Conservation (phyloP, 2,329 filamentous ascomycete species). For the Stemphylium beticola region DNA sequence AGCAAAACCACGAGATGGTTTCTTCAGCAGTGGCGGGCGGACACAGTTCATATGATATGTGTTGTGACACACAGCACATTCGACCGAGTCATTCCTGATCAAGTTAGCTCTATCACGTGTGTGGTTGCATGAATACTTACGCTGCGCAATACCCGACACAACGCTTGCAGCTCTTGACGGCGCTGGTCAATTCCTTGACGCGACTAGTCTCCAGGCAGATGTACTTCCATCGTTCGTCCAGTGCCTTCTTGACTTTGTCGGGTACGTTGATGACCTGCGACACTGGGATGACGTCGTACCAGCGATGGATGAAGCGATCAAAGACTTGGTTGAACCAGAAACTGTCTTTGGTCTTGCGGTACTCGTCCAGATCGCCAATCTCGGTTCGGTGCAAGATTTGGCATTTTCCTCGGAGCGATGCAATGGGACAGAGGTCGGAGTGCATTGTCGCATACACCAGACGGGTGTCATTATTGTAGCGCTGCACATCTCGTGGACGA, state of each 20-base stretch:
- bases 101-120: constrained; percentile 19
- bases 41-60: constrained; percentile 99
- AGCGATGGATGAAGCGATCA: constrained; percentile 96
- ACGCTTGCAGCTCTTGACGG: constrained; percentile 93
- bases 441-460: constrained; percentile 98
- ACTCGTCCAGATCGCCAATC: constrained; percentile 80
- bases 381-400: constrained; percentile 87
- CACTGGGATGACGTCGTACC: constrained; percentile 96
- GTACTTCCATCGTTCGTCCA: constrained; percentile 96
- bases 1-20: constrained; percentile 94
- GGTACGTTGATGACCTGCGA: constrained; percentile 94
- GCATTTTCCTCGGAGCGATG: constrained; percentile 91
- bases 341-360: constrained; percentile 81
- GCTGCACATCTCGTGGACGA: constrained; percentile 91
- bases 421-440: constrained; percentile 91
- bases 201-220: constrained; percentile 93
- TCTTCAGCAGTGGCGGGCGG: constrained; percentile 87
- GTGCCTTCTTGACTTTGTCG: constrained; percentile 89
- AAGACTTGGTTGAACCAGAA: constrained; percentile 99
- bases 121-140: constrained; percentile 59
- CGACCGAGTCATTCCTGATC: constrained; percentile 85
- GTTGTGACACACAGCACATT: constrained; percentile 91
- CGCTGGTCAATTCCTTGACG: constrained; percentile 93
- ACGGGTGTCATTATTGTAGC: constrained; percentile 88
- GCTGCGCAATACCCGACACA: constrained; percentile 90